Conservation (phyloP, 2,329 filamentous ascomycete genomes). For the Didymella pinodella region DNA sequence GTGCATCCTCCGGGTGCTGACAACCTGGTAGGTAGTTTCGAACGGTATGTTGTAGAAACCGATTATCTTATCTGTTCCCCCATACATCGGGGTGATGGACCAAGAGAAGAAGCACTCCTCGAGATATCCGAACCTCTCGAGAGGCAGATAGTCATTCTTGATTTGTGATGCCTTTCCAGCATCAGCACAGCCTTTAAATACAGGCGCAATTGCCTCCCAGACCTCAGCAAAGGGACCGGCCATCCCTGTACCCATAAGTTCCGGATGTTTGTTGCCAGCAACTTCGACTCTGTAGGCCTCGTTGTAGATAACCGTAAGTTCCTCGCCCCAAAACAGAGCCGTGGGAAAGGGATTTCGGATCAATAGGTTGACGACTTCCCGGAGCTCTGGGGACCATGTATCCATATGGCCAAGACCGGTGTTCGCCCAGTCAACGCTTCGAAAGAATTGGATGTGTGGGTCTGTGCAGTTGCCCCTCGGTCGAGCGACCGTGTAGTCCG, state of each 20-base stretch:
- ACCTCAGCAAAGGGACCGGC: constrained; percentile 49
- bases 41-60: constrained; percentile 46
- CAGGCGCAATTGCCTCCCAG: constrained; percentile 50
- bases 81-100: constrained; percentile 54
- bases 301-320: constrained; percentile 52
- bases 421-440: constrained; percentile 57
- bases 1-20: constrained; percentile 49
- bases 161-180: constrained; percentile 40
- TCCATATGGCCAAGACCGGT: constrained; percentile 59
- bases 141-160: constrained; percentile 42
- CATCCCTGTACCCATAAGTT: constrained; percentile 45
- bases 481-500: constrained; percentile 39
- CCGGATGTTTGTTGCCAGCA: constrained; percentile 41
- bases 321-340: constrained; percentile 54
- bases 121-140: constrained; percentile 40
- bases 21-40: constrained; percentile 51
- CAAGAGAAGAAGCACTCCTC: constrained; percentile 54
- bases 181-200: constrained; percentile 41
- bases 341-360: constrained; percentile 44
- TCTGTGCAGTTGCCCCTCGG: constrained; percentile 40
- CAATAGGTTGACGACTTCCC: constrained; percentile 50
- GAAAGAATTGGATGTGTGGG: constrained; percentile 45
- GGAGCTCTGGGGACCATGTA: constrained; percentile 58
- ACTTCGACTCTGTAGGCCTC: constrained; percentile 49
- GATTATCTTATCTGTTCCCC: constrained; percentile 45